Evolutionary conservation across 2,329 filamentous ascomycete genomes (phyloP), one percentile per base, ranked within the genome.

Genomic region (Exophiala bonariae): DNA sequence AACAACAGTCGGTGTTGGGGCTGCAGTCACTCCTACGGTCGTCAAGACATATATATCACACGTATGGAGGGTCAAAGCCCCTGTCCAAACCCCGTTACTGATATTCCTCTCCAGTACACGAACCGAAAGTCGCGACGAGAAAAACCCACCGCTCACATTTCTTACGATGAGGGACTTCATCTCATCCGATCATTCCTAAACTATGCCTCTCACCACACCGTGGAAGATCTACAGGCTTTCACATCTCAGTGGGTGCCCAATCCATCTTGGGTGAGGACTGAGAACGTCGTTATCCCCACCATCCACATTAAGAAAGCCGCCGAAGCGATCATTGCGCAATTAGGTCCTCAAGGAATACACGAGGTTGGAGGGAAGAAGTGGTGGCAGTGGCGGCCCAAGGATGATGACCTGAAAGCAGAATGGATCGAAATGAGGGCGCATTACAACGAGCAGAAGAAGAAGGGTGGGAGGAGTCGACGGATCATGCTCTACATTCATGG

Each of bases 341-440:
- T 97, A n/a, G 91, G 91, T 0, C 75, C 79, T 0, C 80, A 85
- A 19, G 92, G 91, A 3, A 77, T 90, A 54, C 77, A 80, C 41
- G 78, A 80, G 55, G 83, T 95, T 35, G 93, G 93, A 32, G 93
- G 93, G 3, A 77, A 80, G 61, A 80, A 83, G 51, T 90, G 93
- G 93, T 90, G 92, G 92, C 81, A 89, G 69, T 96, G 90, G 90
- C 80, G 88, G 42, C 80, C 82, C 44, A 80, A 81, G 3, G 77
- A 81, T 19, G 77, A 71, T 37, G 76, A 82, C 1, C 71, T 96
- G 20, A 82, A 83, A 61, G 90, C 87, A 0, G 92, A 99, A 65
- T 97, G 91, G 92, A 89, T 99, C 57, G 93, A 97, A 75, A 96
- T 96, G 91, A 84, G 82, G 57, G 78, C 82, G 41, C 86, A 97